Evolutionary conservation across 73 alveolate genomes (phyloP).

Genomic region (Tetrahymena thermophila): DNA sequence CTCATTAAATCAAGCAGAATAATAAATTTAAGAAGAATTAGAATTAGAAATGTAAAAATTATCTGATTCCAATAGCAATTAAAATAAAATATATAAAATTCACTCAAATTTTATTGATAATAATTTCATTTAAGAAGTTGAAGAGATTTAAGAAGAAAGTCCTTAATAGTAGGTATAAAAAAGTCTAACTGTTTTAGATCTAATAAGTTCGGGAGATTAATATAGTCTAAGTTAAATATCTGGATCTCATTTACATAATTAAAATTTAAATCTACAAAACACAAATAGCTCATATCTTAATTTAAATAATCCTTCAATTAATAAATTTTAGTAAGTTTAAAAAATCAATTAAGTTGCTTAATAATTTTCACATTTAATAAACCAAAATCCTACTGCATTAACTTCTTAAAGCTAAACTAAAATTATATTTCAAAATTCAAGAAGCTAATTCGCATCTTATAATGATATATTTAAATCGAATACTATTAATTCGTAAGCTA

Average conservation of each 20-base stretch:
- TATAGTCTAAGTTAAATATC: background rate
- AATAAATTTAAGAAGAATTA: background rate
- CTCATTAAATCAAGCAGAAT: background rate
- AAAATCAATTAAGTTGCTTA: background rate
- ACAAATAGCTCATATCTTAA: background rate
- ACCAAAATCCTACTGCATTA: background rate
- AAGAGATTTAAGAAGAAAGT: background rate
- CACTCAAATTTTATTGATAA: background rate
- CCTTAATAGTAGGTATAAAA: background rate
- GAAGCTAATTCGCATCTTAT: background rate
- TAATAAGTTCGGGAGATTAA: background rate
- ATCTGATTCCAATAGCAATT: background rate
- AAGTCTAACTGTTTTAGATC: background rate
- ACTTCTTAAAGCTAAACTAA: background rate
- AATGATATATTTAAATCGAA: background rate
- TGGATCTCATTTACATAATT: background rate
- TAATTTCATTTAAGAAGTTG: background rate
- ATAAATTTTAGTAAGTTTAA: too few relatives aligned
- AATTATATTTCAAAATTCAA: background rate
- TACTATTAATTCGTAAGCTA: background rate
- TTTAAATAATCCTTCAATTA: too few relatives aligned
- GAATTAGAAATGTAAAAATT: background rate
- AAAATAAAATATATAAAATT: background rate
- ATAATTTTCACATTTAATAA: background rate
- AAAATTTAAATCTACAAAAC: too few relatives aligned